Base-by-base conservation (phyloP, 2,329 filamentous ascomycete species). In the Aspergillus caelatus region DNA sequence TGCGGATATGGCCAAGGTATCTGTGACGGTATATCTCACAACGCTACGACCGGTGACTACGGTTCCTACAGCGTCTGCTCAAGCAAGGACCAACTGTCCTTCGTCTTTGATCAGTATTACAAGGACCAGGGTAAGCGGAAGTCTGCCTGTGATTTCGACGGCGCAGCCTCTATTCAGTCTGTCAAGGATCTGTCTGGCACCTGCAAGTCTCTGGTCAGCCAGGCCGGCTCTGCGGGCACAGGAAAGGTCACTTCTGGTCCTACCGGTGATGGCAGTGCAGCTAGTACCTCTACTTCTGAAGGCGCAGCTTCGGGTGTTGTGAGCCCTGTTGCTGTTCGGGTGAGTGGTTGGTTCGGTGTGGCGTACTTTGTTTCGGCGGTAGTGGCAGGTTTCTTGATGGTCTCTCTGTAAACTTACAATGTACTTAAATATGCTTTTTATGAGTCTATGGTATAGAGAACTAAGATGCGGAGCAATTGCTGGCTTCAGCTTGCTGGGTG, bases 1-100 rank as follows among this genome's bases (percentile, higher is more conserved):
- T 82, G 81, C 68, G 50, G 50, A 2, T 79, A 78, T 62, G 65
- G 68, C 21, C 70, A 69, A 5, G 69, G 65, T 59, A 12, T 32
- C 50, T 80, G 81, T 65, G 71, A 65, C 19, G 82, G 81, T 58
- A 80, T 83, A 63, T 45, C 45, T 28, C 65, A 71, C 60, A 78
- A 83, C 64, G 71, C 71, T 10, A 79, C 74, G 62, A 74, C 67
- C 19, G 82, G 82, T 57, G 63, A 61, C 2, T 84, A 83, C 67
- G 82, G 82, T 56, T 79, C 81, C 14, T 84, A 83, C 74, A 79
- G 78, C 70, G 82, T 83, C 75, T 84, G 82, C 74, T 75, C 71
- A 41, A 58, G 75, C 62, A 74, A 74, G 60, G 77, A 83, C 68
- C 73, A 81, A 68, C 78, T 84, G 52, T 81, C 77, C n/a, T 83